Evolutionary conservation across 192 early-diverging fungal species (phyloP).

Genomic region (Radiomyces spectabilis): DNA sequence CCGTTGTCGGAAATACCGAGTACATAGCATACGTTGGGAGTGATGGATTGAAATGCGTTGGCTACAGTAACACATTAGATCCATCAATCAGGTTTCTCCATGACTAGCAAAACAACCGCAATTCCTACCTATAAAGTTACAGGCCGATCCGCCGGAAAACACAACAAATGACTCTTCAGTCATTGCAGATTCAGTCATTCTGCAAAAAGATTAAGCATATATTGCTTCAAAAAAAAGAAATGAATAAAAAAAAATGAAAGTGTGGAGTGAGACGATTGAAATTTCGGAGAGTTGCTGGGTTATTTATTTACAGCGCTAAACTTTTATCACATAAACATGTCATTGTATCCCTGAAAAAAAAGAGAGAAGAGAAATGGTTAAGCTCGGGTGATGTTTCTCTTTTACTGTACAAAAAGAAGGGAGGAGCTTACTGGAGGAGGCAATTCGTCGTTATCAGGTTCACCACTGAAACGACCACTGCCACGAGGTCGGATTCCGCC

Average conservation of each 20-base stretch:
- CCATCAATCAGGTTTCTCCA: no score
- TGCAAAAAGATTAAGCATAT: background rate
- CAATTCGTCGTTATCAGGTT: conserved; percentile 70
- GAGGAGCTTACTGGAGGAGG: conserved; percentile 52
- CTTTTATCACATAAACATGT: conserved; percentile 42
- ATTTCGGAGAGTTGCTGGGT: background rate
- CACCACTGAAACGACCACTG: conserved; percentile 42
- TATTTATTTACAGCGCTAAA: background rate
- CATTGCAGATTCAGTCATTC: background rate
- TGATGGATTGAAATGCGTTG: conserved; percentile 50
- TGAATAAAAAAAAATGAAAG: background rate
- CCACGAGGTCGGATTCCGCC: conserved; percentile 30
- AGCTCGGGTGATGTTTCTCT: background rate
- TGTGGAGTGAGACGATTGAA: background rate
- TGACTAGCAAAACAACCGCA: no score
- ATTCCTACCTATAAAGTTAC: conserved; percentile 55
- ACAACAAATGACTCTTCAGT: conserved; percentile 40
- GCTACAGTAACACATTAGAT: conserved; percentile 6
- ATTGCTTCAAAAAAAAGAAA: conserved; percentile 2
- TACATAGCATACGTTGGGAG: conserved; percentile 56
- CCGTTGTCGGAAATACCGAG: conserved; percentile 74
- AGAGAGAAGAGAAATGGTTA: background rate
- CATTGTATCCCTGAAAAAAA: conserved; percentile 33
- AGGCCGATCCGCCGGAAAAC: conserved; percentile 75
- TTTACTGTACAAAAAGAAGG: background rate